phyloP scores from a whole-genome alignment of 83 land plant species.

The Picea abies region DNA sequence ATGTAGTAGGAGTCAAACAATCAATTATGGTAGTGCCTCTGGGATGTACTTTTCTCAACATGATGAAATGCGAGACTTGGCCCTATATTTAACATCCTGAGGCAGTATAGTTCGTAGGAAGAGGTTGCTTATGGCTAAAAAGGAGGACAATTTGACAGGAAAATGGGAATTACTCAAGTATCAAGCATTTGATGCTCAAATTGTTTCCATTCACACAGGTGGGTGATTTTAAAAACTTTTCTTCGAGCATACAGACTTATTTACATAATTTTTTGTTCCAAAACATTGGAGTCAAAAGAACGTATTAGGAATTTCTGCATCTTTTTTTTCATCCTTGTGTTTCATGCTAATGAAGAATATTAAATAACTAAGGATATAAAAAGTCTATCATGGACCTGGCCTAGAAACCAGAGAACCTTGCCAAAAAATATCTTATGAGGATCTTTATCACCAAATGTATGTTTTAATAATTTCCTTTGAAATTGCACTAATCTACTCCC shows the following conservation, averaged over 20 bases:
- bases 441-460: too few relatives aligned
- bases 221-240: background rate
- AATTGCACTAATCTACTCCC: too few relatives aligned
- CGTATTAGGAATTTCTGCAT: too few relatives aligned
- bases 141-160: constrained; percentile 42
- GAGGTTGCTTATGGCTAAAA: background rate
- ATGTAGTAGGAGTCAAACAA: constrained; percentile 25
- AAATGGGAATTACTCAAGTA: constrained; percentile 32
- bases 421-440: too few relatives aligned
- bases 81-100: constrained; percentile 26
- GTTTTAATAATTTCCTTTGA: too few relatives aligned
- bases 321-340: too few relatives aligned
- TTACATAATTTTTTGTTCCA: background rate
- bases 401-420: background rate
- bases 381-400: too few relatives aligned
- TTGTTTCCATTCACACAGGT: constrained; percentile 13
- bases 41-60: constrained; percentile 20
- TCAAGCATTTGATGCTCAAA: too few relatives aligned
- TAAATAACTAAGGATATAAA: background rate
- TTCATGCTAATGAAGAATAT: too few relatives aligned
- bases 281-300: too few relatives aligned
- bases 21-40: constrained; percentile 36
- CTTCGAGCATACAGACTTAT: background rate
- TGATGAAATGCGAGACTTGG: constrained; percentile 64
- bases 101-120: too few relatives aligned